These are phyloP conservation scores for Rhizophagus clarus DNA, from an alignment of 192 early-diverging fungal genomes.

Conservation along the genomic window DNA sequence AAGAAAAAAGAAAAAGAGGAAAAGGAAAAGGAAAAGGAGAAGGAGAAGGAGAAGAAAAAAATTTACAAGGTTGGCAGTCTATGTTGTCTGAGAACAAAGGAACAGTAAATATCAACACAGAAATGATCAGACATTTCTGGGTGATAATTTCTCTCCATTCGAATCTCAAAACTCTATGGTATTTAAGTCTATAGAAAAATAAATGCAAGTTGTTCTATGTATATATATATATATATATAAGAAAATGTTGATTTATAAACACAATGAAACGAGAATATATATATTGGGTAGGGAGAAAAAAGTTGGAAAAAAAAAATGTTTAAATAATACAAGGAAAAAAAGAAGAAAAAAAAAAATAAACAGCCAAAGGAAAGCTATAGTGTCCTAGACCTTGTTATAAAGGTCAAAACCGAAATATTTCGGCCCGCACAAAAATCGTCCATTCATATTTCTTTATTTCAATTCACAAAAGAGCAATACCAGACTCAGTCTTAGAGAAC, in stretches of 20 bases:
- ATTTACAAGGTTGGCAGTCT: constrained; percentile 22
- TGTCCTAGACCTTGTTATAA: constrained; percentile 17
- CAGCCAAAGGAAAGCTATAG: background rate
- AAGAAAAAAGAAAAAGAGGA: background rate
- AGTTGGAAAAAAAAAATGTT: background rate
- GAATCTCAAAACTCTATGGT: constrained; percentile 20
- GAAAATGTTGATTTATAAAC: constrained; percentile 19
- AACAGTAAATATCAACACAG: background rate
- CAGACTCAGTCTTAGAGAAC: background rate
- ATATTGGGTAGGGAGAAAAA: constrained; percentile 7
- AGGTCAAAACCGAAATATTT: background rate
- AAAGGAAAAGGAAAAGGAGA: background rate
- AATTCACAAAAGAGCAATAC: background rate
- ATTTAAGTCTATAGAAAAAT: constrained; percentile 20
- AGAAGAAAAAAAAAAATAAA: background rate
- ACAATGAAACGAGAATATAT: constrained; percentile 15
- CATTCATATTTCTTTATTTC: background rate
- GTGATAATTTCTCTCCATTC: background rate
- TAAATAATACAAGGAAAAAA: constrained; percentile 8
- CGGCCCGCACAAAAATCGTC: constrained; percentile 10
- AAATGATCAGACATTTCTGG: background rate
- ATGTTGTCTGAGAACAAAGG: background rate
- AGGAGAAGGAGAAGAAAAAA: background rate
- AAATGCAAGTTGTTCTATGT: constrained; percentile 18
- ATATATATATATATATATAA: constrained; percentile 11